These are phyloP conservation scores for Dendrobium officinale DNA, from an alignment of 106 monocot species.

Conservation along the genomic window DNA sequence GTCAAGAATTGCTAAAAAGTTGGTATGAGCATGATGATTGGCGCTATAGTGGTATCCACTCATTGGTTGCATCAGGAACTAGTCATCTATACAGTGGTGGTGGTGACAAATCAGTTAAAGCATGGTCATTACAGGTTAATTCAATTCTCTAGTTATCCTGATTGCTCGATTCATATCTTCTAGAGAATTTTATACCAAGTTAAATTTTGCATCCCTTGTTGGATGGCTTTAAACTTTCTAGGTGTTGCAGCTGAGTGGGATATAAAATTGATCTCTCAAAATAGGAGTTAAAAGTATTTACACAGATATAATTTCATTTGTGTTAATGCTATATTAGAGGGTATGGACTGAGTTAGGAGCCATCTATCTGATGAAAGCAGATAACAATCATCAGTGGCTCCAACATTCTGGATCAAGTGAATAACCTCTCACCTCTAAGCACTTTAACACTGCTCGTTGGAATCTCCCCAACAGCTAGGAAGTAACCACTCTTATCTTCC, in stretches of 20 bases:
- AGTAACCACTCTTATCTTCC: background rate
- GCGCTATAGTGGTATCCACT: constrained; percentile 80
- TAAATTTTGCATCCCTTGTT: background rate
- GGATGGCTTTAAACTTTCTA: background rate
- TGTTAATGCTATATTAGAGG: background rate
- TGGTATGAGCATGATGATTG: constrained; percentile 95
- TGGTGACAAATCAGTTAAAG: constrained; percentile 91
- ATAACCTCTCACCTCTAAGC: background rate
- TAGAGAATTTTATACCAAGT: background rate
- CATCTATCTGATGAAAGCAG: background rate
- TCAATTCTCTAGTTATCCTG: background rate
- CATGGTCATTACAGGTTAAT: constrained; percentile 89
- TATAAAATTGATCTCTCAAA: background rate
- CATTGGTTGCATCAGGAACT: constrained; percentile 57
- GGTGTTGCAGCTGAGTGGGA: background rate
- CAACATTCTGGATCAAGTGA: background rate
- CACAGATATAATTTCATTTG: too few relatives aligned
- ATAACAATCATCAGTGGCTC: background rate
- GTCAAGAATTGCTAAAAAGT: constrained; percentile 41
- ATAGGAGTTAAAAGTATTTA: background rate
- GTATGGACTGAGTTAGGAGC: background rate
- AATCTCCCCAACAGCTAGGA: background rate
- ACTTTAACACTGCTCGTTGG: background rate
- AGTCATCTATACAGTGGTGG: constrained; percentile 78
- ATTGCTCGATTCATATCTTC: background rate